Conservation (phyloP, 192 early-diverging fungal species). For the Chytriomyces sp. region DNA sequence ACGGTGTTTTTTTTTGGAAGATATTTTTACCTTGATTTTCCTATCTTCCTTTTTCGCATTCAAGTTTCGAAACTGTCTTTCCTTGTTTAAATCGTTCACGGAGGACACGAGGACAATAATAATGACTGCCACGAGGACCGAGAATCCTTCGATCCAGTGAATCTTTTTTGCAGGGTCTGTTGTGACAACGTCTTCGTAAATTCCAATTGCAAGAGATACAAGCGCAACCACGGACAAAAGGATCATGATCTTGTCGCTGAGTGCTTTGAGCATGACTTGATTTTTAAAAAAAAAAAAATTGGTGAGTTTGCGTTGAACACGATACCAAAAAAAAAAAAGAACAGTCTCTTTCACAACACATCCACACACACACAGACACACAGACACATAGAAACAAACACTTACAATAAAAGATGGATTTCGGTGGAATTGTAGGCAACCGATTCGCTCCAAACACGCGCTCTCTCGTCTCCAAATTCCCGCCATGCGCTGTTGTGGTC, state of each 20-base stretch:
- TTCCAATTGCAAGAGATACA: constrained; percentile 82
- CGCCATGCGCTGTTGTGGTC: neutral
- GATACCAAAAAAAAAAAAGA: neutral
- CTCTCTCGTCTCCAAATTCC: constrained; percentile 4
- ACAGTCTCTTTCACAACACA: neutral
- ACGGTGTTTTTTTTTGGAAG: constrained; percentile 51
- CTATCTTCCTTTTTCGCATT: constrained; percentile 88
- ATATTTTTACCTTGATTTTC: constrained; percentile 67
- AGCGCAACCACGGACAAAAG: constrained; percentile 84
- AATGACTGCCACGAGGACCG: constrained; percentile 73
- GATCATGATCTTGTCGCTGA: constrained; percentile 68
- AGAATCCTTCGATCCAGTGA: constrained; percentile 66
- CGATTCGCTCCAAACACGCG: constrained; percentile 48
- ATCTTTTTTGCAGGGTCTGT: constrained; percentile 57
- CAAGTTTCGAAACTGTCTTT: constrained; percentile 84
- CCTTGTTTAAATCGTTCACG: constrained; percentile 73
- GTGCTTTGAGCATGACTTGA: constrained; percentile 35
- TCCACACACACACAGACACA: neutral
- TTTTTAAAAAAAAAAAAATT: neutral
- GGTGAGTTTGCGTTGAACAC: too few species aligned
- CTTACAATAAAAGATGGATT: constrained; percentile 47
- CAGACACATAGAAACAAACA: neutral
- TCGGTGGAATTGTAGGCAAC: constrained; percentile 45
- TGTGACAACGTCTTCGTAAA: constrained; percentile 76
- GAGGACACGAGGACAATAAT: constrained; percentile 30